Evolutionary conservation across 306 rosid species (phyloP), one percentile per base, ranked within the genome.

Genomic region (Malus sylvestris): DNA sequence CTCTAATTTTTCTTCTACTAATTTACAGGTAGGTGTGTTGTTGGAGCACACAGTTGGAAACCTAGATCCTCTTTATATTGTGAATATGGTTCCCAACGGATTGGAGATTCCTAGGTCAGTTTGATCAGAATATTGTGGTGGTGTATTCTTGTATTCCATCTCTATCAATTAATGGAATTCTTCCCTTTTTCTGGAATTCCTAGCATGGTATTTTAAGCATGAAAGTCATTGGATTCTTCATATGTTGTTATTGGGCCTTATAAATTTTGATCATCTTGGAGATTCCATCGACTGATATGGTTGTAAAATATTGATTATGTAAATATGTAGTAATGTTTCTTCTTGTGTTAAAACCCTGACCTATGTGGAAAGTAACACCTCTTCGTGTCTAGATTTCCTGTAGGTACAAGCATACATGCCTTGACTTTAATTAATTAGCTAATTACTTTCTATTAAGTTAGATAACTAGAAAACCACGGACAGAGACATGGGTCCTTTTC

Each of bases 31-130:
- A 45, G 99, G 97, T 30, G 82, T 95, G 71, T 80, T 95, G 46
- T 80, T 95, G 96, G 97, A 95, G 85, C 99, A 92, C 91, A 92
- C 99, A 1, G 99, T 95, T 84, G 99, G 99, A 68, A 88, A 88
- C 78, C 88, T 88, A 32, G 91, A 85, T 75, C 91, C 91, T 73
- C 89, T 88, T 4, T 85, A 89, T 83, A 95, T 95, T 59, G 99
- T 95, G 68, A 95, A 95, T 86, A 92, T 82, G 89, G 99, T 95
- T 82, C 99, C 99, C 69, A 85, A 92, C 53, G 97, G 99, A 67
- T 69, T 95, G 87, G 96, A 92, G 83, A 92, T 95, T 84, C 99
- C 97, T 70, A 84, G 96, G 99, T 95, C 65, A 81, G 96, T 85
- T 55, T 62, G 73, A 76, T 71, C 44, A 33, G 72, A 80, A 27